These are phyloP conservation scores for Exserohilum turcica DNA, from an alignment of 2,329 filamentous ascomycete species.

Conservation along the genomic window DNA sequence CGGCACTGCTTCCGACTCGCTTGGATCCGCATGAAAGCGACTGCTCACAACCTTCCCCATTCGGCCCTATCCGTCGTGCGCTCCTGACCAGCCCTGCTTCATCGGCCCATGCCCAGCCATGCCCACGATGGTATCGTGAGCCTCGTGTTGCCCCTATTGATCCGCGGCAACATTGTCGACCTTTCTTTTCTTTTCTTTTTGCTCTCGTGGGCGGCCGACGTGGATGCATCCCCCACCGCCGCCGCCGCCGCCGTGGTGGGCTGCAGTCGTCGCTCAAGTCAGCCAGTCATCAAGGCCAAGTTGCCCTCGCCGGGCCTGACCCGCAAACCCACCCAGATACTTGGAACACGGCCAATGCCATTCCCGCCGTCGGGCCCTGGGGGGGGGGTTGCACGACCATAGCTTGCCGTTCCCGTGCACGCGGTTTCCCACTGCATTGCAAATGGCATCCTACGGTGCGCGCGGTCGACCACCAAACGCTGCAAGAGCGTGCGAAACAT, in stretches of 20 bases:
- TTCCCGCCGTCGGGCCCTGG: constrained; percentile 14
- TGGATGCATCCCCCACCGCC: background rate
- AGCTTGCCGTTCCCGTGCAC: constrained; percentile 24
- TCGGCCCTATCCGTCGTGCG: constrained; percentile 15
- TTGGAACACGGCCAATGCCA: constrained; percentile 19
- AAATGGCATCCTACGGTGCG: constrained; percentile 18
- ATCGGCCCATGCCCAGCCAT: constrained; percentile 8
- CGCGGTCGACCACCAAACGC: constrained; percentile 5
- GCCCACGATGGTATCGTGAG: constrained; percentile 1
- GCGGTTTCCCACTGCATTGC: constrained; percentile 12
- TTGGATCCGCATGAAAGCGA: constrained; percentile 21
- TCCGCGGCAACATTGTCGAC: constrained; percentile 5
- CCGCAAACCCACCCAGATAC: background rate
- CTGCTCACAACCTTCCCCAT: constrained; percentile 18
- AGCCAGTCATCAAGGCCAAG: background rate
- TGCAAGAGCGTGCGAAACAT: constrained; percentile 3
- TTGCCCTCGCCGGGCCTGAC: constrained; percentile 2
- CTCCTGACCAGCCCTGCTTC: constrained; percentile 13
- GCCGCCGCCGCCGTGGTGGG: background rate
- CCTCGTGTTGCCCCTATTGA: constrained; percentile 12
- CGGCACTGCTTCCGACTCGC: constrained; percentile 26
- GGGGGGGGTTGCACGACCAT: constrained; percentile 20
- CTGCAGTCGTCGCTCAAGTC: background rate
- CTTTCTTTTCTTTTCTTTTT: no score
- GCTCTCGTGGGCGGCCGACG: background rate